Evolutionary conservation across 495 filamentous ascomycete genomes (phyloP).

Genomic region (Annulohypoxylon maeteangense): DNA sequence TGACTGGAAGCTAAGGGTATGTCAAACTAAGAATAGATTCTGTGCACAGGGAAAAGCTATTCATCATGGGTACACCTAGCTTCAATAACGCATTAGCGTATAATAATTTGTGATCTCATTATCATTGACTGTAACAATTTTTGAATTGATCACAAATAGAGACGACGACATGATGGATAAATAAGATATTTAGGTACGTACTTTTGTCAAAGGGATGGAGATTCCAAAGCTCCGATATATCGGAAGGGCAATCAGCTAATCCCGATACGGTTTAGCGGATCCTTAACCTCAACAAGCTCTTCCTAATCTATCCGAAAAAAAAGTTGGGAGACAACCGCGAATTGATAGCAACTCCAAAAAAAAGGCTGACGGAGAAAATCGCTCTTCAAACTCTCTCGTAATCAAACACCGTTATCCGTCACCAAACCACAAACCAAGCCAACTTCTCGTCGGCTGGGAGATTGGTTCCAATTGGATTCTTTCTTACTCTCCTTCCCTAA

Average conservation of each 20-base stretch:
- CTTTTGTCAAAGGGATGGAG: neutral
- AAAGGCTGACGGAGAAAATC: conserved; percentile 45
- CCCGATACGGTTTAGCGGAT: conserved; percentile 29
- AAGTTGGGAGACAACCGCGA: conserved; percentile 44
- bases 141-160: neutral
- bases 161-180: neutral
- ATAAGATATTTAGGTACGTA: neutral
- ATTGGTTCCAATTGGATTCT: conserved; percentile 15
- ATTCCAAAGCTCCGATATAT: conserved; percentile 24
- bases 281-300: conserved; percentile 44
- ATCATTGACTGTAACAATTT: neutral
- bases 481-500: conserved; percentile 12
- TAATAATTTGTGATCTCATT: neutral
- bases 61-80: too few relatives aligned
- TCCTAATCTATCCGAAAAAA: conserved; percentile 43
- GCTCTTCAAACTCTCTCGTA: conserved; percentile 28
- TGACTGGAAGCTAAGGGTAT: neutral
- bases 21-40: neutral
- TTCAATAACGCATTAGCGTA: neutral
- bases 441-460: conserved; percentile 39
- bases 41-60: neutral
- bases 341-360: conserved; percentile 42
- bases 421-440: conserved; percentile 26
- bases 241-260: conserved; percentile 18
- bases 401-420: conserved; percentile 10